Conservation (phyloP, 495 filamentous ascomycete genomes). For the Parmelia sp. region DNA sequence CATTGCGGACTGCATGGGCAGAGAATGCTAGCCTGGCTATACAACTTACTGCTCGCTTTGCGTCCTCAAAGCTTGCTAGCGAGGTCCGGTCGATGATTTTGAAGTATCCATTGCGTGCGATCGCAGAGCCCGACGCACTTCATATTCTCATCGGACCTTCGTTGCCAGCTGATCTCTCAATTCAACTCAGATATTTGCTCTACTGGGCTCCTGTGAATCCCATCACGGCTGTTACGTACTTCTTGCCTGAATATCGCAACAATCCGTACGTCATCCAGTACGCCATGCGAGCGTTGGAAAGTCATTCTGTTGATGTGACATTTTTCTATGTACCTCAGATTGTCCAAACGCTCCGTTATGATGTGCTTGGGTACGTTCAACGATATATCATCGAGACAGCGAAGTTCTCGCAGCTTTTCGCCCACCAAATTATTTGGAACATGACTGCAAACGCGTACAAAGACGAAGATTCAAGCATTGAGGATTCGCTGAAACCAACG, state of each 20-base stretch:
- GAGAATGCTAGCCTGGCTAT: conserved; percentile 78
- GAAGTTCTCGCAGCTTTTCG: conserved; percentile 91
- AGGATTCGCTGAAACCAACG: conserved; percentile 86
- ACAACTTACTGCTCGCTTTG: conserved; percentile 72
- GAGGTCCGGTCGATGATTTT: conserved; percentile 75
- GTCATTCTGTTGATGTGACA: conserved; percentile 87
- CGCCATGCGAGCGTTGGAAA: conserved; percentile 90
- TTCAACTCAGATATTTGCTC: conserved; percentile 82
- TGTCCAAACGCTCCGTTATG: conserved; percentile 92
- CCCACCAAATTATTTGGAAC: conserved; percentile 99
- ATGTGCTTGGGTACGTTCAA: conserved; percentile 90
- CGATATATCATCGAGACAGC: conserved; percentile 94
- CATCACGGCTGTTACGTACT: conserved; percentile 85
- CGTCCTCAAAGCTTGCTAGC: conserved; percentile 59
- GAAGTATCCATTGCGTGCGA: conserved; percentile 73
- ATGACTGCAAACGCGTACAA: conserved; percentile 99
- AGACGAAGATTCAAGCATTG: conserved; percentile 85
- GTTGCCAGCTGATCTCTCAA: conserved; percentile 70
- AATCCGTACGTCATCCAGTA: conserved; percentile 94
- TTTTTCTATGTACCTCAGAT: conserved; percentile 99
- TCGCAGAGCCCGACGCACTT: conserved; percentile 71
- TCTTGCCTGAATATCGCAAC: conserved; percentile 87
- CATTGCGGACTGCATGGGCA: conserved; percentile 76
- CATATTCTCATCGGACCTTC: conserved; percentile 70
- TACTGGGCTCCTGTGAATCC: conserved; percentile 95